Evolutionary conservation across 805 yeast genomes (phyloP), one percentile per base, ranked within the genome.

Genomic region (Barnettozyma siamensis): DNA sequence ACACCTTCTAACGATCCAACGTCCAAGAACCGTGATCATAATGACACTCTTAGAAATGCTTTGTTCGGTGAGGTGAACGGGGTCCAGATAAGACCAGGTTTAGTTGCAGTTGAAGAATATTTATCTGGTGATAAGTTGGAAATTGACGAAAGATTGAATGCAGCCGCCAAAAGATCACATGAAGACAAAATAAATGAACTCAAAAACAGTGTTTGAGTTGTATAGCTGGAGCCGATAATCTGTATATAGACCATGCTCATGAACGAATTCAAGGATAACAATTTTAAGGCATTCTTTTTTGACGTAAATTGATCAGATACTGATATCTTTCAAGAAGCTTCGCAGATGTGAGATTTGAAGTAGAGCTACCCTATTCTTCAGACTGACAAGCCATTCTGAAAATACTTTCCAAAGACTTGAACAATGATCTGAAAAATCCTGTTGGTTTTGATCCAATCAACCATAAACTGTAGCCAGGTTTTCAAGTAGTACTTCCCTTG

Each of bases 41-140:
- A 31, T 42, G 42, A 54, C 41, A 5, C 40, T 36, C 42, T 51
- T 39, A 35, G 49, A 31, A 68, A 66, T 46, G 62, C 64, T 2
- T 39, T 67, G 24, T 65, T 65, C 38, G 70, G 70, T 45, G 58
- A 66, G 3, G 51, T 65, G 15, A 53, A 58, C 8, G 53, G 66
- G 3, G 51, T 65, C 16, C 53, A 59, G 8, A 53, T 53, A 11
- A 57, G 60, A 15, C 59, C 65, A 5, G 69, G 69, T 42, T 44
- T 66, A 17, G 62, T 61, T 21, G 47, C 51, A 5, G 53, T 67
- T 20, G 60, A 62, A 35, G 70, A 63, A n/a, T 63, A 51, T 37
- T 42, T 66, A 27, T 55, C 54, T 16, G 64, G 65, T 31, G 63
- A 58, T 42, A 51, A 57, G 44, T 32, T 47, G n/a, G 47, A 51